These are phyloP conservation scores for Otatea glauca DNA, from an alignment of 176 grass and related monocot genomes.

Conservation along the genomic window DNA sequence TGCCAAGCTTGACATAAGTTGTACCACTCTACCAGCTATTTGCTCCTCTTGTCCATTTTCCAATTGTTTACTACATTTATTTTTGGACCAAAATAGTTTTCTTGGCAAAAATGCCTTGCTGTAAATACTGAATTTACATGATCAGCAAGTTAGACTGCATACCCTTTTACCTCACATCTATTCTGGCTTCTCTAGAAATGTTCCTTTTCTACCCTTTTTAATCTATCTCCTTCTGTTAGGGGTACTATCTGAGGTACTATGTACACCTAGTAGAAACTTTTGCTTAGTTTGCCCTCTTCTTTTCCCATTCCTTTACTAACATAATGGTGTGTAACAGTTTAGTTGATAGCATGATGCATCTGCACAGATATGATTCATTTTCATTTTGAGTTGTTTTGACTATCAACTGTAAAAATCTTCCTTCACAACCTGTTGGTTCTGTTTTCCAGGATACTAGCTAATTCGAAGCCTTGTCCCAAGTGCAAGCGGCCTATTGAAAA, in stretches of 20 bases:
- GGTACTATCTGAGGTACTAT: background rate
- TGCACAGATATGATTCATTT: slow-evolving; percentile 22
- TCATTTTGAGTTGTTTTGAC: slow-evolving; percentile 22
- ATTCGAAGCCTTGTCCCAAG: slow-evolving; percentile 98
- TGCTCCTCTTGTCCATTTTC: slow-evolving; percentile 15
- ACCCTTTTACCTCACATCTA: slow-evolving; percentile 14
- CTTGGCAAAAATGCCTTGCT: background rate
- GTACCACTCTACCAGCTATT: slow-evolving; percentile 12
- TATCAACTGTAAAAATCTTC: background rate
- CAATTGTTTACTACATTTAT: slow-evolving; percentile 5
- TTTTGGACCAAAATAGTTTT: background rate
- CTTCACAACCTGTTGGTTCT: slow-evolving; percentile 28
- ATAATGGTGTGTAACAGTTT: slow-evolving; percentile 8
- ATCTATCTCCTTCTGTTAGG: background rate
- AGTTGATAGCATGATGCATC: slow-evolving; percentile 16
- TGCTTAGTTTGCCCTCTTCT: background rate
- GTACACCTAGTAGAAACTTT: background rate
- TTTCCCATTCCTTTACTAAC: background rate
- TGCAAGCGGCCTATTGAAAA: slow-evolving; percentile 99
- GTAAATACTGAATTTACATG: slow-evolving; percentile 16
- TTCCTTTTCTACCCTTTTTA: slow-evolving; percentile 3
- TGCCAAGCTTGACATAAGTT: slow-evolving; percentile 7
- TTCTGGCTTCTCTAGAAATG: slow-evolving; percentile 9
- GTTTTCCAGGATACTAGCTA: slow-evolving; percentile 89
- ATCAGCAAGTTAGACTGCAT: background rate